These are phyloP conservation scores for Eucalyptus brandiana DNA, from an alignment of 345 rosid species.

Conservation along the genomic window DNA sequence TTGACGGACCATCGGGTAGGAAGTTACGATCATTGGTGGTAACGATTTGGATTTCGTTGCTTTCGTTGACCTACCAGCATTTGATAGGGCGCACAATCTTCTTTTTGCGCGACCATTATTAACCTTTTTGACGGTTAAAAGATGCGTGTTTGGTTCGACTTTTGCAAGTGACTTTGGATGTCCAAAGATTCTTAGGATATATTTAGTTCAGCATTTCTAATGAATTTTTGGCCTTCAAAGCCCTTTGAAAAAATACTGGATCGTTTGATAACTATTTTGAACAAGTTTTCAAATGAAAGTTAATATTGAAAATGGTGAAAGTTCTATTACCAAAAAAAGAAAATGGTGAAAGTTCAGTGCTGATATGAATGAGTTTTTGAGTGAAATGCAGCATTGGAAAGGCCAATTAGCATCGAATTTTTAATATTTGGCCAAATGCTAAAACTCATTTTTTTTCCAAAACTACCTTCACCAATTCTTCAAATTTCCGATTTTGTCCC, in stretches of 20 bases:
- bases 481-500: rapidly evolving
- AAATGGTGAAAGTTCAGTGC: rapidly evolving
- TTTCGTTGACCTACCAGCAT: background rate
- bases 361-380: too few relatives aligned
- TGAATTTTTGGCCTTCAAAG: rapidly evolving
- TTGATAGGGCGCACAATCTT: too few relatives aligned
- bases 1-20: background rate
- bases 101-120: background rate
- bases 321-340: too few relatives aligned
- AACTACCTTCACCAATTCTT: too few relatives aligned
- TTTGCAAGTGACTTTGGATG: background rate
- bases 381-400: too few relatives aligned
- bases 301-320: rapidly evolving
- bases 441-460: too few relatives aligned
- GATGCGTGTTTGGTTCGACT: background rate
- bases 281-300: too few relatives aligned
- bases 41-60: background rate
- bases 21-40: background rate
- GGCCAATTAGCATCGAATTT: rapidly evolving
- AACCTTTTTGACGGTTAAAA: background rate
- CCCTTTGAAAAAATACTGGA: rapidly evolving
- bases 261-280: too few relatives aligned
- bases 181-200: rapidly evolving
- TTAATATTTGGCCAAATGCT: too few relatives aligned
- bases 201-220: too few relatives aligned